Conservation (phyloP, 2,329 filamentous ascomycete species). For the Claviceps lovelessii region DNA sequence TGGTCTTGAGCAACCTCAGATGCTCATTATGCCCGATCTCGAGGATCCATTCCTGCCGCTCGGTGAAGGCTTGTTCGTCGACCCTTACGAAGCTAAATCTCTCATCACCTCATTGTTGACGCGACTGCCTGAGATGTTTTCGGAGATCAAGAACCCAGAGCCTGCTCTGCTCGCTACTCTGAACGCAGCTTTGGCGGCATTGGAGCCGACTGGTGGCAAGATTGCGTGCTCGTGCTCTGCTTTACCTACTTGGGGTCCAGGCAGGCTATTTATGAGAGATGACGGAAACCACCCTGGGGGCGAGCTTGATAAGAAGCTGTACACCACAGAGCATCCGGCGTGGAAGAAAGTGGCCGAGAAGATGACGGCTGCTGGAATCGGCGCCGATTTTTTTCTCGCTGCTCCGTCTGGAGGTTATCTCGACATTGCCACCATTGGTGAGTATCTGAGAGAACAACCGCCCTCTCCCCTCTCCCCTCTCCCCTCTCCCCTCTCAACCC, state of each 20-base stretch:
- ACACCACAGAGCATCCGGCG: slow-evolving; percentile 74
- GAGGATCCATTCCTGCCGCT: slow-evolving; percentile 93
- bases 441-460: slow-evolving; percentile 11
- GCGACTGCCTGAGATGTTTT: slow-evolving; percentile 73
- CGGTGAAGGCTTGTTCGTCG: slow-evolving; percentile 83
- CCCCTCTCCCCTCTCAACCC: too few species aligned
- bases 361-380: slow-evolving; percentile 75
- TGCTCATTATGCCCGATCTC: slow-evolving; percentile 96
- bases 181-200: slow-evolving; percentile 68
- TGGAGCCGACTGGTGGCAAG: slow-evolving; percentile 81
- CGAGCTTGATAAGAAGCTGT: slow-evolving; percentile 83
- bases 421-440: slow-evolving; percentile 82
- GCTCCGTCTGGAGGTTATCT: slow-evolving; percentile 82
- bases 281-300: slow-evolving; percentile 74
- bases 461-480: too few species aligned
- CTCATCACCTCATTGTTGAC: slow-evolving; percentile 81
- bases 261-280: slow-evolving; percentile 70
- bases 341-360: slow-evolving; percentile 80
- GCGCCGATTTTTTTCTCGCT: slow-evolving; percentile 88
- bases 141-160: slow-evolving; percentile 76
- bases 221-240: slow-evolving; percentile 75
- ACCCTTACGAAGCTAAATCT: slow-evolving; percentile 76
- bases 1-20: slow-evolving; percentile 73
- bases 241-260: slow-evolving; percentile 86
- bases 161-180: slow-evolving; percentile 74